Conservation (phyloP, 345 rosid species). For the Eucalyptus guilfoylei region DNA sequence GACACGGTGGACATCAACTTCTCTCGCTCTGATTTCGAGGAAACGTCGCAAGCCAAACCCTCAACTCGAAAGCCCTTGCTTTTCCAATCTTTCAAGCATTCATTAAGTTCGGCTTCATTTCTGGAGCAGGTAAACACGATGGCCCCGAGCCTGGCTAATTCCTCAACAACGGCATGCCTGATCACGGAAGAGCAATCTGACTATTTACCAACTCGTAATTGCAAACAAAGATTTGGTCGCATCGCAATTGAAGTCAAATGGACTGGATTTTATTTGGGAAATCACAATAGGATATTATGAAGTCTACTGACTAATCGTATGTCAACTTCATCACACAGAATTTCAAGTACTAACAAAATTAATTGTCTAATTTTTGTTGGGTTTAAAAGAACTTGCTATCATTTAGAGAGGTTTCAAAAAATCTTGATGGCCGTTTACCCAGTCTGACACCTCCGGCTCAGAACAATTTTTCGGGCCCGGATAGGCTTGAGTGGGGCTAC, state of each 20-base stretch:
- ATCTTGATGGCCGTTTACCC: no score
- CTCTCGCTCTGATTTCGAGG: slow-evolving; percentile 28
- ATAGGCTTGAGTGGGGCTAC: no score
- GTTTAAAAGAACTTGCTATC: no score
- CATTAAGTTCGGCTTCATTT: slow-evolving; percentile 31
- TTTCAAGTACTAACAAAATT: no score
- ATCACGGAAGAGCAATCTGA: background rate
- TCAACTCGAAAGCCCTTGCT: slow-evolving; percentile 17
- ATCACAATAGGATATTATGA: background rate
- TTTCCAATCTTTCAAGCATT: slow-evolving; percentile 23
- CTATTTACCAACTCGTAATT: background rate
- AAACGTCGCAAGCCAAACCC: slow-evolving; percentile 26
- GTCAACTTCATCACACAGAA: no score
- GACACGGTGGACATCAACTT: slow-evolving; percentile 26
- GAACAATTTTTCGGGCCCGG: no score
- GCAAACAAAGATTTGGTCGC: background rate
- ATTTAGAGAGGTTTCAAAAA: no score
- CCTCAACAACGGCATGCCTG: slow-evolving; percentile 54
- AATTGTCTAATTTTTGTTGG: no score
- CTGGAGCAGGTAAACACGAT: slow-evolving; percentile 56
- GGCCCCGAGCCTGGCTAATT: slow-evolving; percentile 24
- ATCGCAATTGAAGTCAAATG: background rate
- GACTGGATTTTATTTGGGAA: background rate
- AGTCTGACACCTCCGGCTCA: no score
- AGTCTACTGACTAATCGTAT: no score